phyloP scores from a whole-genome alignment of 148 eudicot species.

The Rhododendron ferrugineum region DNA sequence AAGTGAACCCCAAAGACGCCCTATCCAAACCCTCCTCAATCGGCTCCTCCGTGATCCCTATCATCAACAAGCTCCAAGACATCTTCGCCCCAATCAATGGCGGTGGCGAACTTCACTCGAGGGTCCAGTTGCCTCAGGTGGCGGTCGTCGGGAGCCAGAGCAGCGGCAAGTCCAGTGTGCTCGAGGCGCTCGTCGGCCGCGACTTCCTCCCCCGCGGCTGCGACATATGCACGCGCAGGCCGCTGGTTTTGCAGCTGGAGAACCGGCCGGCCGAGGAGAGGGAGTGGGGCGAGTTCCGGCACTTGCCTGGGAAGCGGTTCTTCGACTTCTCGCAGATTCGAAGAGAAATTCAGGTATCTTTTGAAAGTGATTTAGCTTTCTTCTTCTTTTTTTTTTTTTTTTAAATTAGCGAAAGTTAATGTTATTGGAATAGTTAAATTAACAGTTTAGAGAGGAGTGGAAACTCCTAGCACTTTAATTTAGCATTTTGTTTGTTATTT shows the following conservation, averaged over 20 bases:
- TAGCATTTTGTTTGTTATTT: too few species aligned
- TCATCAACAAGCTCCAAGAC: constrained; percentile 61
- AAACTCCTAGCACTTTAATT: too few species aligned
- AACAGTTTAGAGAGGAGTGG: too few species aligned
- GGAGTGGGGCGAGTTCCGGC: constrained; percentile 58
- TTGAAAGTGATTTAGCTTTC: not conserved
- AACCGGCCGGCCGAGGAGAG: constrained; percentile 19
- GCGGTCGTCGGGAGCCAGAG: constrained; percentile 74
- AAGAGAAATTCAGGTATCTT: not conserved
- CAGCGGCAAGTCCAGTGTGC: constrained; percentile 61
- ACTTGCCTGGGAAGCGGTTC: constrained; percentile 42
- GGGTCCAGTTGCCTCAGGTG: constrained; percentile 53
- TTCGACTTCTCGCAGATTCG: constrained; percentile 31
- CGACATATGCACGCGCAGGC: constrained; percentile 54
- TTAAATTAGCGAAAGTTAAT: not conserved
- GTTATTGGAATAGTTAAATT: too few species aligned
- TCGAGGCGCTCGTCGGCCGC: constrained; percentile 59
- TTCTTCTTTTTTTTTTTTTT: not conserved
- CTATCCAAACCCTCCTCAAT: constrained; percentile 15
- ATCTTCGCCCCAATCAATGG: constrained; percentile 38
- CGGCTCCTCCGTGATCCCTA: constrained; percentile 48
- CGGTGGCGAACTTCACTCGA: constrained; percentile 30
- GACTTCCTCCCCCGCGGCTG: constrained; percentile 59
- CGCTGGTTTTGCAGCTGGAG: constrained; percentile 48
- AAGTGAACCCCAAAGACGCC: not conserved